Evolutionary conservation across 2,329 filamentous ascomycete genomes (phyloP), one percentile per base, ranked within the genome.

Genomic region (Rhynchosporium agropyri): DNA sequence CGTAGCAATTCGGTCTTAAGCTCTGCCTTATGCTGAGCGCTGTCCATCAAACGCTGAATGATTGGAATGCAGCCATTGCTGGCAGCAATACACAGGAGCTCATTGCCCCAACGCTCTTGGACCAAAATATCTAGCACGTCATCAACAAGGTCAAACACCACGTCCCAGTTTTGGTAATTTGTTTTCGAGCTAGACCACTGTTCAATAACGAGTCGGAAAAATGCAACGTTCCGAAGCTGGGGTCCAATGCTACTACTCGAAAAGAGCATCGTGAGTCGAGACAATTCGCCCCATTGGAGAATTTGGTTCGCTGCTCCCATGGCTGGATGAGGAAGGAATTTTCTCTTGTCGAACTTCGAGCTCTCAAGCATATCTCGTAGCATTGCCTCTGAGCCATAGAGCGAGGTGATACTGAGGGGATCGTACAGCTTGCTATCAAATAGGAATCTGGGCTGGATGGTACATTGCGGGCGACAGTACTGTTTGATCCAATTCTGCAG

Each of bases 91-190:
- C 56, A 59, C 40, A 59, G 43, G 56, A 59, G 43, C 29, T 59
- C 56, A 49, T 59, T 59, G 29, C 56, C 45, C 56, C 56, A 59
- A 49, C 56, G 56, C 56, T 59, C 56, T n/a, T 49, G 36, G 26
- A 59, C 43, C 56, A 49, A n/a, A 46, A 59, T 59, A 36, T 59
- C 56, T 59, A 49, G 20, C 56, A 59, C 43, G 50, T 59, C 36
- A 59, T 59, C 56, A 31, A 59, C 31, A 45, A 59, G 56, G 36
- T 59, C 56, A 59, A 49, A 59, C 29, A 59, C 56, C 45, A 59
- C 36, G 43, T 49, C 56, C 56, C 56, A 59, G 31, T 59, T 46
- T 59, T 59, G 56, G 56, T 45, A 3, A 33, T 46, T 29, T 49
- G 43, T 38, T 31, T 48, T 28, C 8, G 56, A 50, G 36, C 31